Percentiles rank a stretch among this genome's conserved stretches.
Evolutionary conservation across 1,284 basidiomycete species (phyloP).

Genomic region (Sanghuangporus baumii): DNA sequence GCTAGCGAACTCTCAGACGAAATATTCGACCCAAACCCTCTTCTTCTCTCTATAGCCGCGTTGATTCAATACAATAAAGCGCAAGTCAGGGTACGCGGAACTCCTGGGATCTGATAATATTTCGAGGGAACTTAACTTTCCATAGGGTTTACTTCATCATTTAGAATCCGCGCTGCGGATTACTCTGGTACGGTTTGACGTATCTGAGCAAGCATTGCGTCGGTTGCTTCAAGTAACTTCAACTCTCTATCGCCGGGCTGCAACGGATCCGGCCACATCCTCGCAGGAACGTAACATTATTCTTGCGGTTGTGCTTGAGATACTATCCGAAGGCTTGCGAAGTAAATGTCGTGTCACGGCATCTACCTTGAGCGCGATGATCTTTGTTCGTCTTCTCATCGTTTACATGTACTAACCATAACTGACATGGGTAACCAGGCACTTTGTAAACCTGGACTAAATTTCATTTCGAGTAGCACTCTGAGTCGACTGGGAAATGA

Average conservation of each 20-base stretch:
- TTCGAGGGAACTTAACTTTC: not conserved
- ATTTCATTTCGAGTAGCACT: slow-evolving; percentile 21
- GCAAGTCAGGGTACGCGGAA: slow-evolving; percentile 43
- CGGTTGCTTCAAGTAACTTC: slow-evolving; percentile 46
- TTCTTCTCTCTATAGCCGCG: slow-evolving; percentile 44
- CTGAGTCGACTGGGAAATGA: slow-evolving; percentile 42
- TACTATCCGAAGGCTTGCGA: slow-evolving; percentile 30
- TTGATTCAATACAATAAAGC: slow-evolving; percentile 56
- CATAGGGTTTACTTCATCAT: slow-evolving; percentile 52
- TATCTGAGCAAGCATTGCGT: slow-evolving; percentile 40
- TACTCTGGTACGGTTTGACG: slow-evolving; percentile 43
- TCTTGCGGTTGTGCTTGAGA: slow-evolving; percentile 46
- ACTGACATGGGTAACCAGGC: slow-evolving; percentile 24
- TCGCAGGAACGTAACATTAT: slow-evolving; percentile 35
- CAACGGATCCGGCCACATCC: slow-evolving; percentile 24
- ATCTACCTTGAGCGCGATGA: slow-evolving; percentile 20
- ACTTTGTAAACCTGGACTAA: slow-evolving; percentile 22
- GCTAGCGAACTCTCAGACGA: slow-evolving; percentile 45
- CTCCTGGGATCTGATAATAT: slow-evolving; percentile 5
- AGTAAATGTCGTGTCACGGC: slow-evolving; percentile 19
- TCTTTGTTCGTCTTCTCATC: slow-evolving; percentile 19
- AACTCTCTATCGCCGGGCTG: slow-evolving; percentile 34
- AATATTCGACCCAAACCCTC: slow-evolving; percentile 47
- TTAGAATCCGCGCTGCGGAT: slow-evolving; percentile 54
- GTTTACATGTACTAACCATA: not conserved